A percentile compares a stretch with the other conserved stretches of the same genome.
These are phyloP conservation scores for Podaxis carcinomalis DNA, from an alignment of 768 basidiomycete species.

Conservation along the genomic window DNA sequence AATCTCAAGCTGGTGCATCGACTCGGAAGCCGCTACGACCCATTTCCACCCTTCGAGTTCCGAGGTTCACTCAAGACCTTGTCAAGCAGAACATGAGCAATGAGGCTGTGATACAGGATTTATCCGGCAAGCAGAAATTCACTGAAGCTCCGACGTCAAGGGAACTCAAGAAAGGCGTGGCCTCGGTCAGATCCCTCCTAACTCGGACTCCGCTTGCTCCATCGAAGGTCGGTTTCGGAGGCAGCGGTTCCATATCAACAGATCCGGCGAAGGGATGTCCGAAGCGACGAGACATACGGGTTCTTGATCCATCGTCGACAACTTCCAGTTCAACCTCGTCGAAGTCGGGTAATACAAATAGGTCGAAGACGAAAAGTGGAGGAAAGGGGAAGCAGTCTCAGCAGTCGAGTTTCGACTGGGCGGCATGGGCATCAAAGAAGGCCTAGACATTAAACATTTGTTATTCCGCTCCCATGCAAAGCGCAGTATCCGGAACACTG, in stretches of 20 bases:
- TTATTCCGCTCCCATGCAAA: background rate
- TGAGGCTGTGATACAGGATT: background rate
- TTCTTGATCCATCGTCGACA: background rate
- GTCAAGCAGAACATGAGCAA: conserved; percentile 1
- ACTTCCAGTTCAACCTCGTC: background rate
- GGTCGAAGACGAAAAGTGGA: background rate
- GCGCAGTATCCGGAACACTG: background rate
- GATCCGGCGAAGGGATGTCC: background rate
- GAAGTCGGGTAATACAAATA: background rate
- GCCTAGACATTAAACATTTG: background rate
- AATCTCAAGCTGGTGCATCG: background rate
- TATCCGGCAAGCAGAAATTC: background rate
- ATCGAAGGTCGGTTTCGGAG: background rate
- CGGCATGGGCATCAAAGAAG: conserved; percentile 3
- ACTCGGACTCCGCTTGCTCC: background rate
- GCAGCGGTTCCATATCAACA: background rate
- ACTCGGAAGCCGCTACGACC: conserved; percentile 7
- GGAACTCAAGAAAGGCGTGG: background rate
- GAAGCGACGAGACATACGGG: background rate
- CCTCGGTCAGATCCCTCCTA: background rate
- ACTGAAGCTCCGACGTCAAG: background rate
- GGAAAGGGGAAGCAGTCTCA: background rate
- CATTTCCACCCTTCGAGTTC: conserved; percentile 11
- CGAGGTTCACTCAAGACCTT: conserved; percentile 13
- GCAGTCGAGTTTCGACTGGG: conserved; percentile 8